phyloP scores from a whole-genome alignment of 495 filamentous ascomycete genomes.

The Staphylotrichum longicolle region DNA sequence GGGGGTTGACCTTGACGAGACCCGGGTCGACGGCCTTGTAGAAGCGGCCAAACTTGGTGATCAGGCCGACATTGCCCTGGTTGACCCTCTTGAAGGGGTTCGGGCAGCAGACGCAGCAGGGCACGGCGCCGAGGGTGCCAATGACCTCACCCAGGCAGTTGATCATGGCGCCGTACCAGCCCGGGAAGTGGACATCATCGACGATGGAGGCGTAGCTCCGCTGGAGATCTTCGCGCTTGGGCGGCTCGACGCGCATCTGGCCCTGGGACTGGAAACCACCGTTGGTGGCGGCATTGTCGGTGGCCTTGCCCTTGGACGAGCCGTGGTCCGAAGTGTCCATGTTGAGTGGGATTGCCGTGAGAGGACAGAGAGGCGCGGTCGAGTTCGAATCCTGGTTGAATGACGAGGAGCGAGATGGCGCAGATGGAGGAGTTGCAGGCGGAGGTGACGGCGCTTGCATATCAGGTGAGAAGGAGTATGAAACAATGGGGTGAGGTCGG shows the following conservation, averaged over 20 bases:
- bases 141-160: conserved; percentile 72
- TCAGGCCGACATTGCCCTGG: conserved; percentile 90
- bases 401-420: no score
- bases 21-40: conserved; percentile 95
- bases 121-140: conserved; percentile 81
- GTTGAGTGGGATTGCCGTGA: neutral
- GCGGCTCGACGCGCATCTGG: conserved; percentile 77
- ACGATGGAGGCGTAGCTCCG: conserved; percentile 79
- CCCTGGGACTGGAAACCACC: conserved; percentile 42
- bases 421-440: no score
- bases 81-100: conserved; percentile 95
- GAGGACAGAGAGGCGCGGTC: neutral
- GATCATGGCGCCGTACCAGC: conserved; percentile 91
- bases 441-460: no score
- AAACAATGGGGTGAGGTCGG: no score
- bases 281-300: conserved; percentile 11
- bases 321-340: conserved; percentile 12
- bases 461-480: no score
- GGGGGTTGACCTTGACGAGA: conserved; percentile 96
- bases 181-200: conserved; percentile 66
- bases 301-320: conserved; percentile 31
- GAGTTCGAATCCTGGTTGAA: neutral
- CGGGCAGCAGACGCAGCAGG: conserved; percentile 88
- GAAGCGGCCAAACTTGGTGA: conserved; percentile 90
- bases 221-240: conserved; percentile 79